Percentiles rank a stretch among this genome's conserved stretches.
Evolutionary conservation across 495 filamentous ascomycete genomes (phyloP).

Genomic region (Haplographium delicatum): DNA sequence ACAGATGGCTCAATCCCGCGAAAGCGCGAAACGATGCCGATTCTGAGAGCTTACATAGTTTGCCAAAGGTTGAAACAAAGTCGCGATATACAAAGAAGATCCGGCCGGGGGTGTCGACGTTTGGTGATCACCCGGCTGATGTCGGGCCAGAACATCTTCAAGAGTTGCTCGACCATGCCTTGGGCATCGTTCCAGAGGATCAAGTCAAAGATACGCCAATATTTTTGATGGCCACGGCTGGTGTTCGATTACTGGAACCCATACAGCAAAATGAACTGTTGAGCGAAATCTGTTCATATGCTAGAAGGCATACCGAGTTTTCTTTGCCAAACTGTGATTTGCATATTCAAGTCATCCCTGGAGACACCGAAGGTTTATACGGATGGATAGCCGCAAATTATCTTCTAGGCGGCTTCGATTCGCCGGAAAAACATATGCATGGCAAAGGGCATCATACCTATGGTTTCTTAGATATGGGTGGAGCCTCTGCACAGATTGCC

Average conservation of each 20-base stretch:
- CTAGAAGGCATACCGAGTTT: conserved; percentile 73
- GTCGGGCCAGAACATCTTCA: conserved; percentile 81
- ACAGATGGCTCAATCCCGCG: conserved; percentile 78
- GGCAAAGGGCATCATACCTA: conserved; percentile 94
- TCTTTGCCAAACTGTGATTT: conserved; percentile 81
- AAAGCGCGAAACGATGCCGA: conserved; percentile 59
- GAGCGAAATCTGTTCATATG: conserved; percentile 76
- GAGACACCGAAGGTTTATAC: conserved; percentile 95
- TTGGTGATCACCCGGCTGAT: conserved; percentile 66
- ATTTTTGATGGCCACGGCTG: conserved; percentile 94
- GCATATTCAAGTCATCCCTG: conserved; percentile 92
- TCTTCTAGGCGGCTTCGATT: conserved; percentile 85
- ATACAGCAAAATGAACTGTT: conserved; percentile 65
- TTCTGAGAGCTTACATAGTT: conserved; percentile 53
- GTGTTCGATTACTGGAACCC: conserved; percentile 83
- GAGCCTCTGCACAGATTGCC: conserved; percentile 93
- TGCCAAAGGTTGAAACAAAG: conserved; percentile 78
- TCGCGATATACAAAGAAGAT: conserved; percentile 92
- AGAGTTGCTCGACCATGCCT: conserved; percentile 74
- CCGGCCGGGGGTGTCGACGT: conserved; percentile 85
- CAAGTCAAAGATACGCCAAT: conserved; percentile 81
- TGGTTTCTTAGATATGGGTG: conserved; percentile 97
- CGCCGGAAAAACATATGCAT: conserved; percentile 61
- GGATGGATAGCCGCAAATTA: conserved; percentile 99
- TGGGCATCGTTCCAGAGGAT: conserved; percentile 70